phyloP scores from a whole-genome alignment of 805 yeast genomes.

The Sungouiozyma ichnusensis region DNA sequence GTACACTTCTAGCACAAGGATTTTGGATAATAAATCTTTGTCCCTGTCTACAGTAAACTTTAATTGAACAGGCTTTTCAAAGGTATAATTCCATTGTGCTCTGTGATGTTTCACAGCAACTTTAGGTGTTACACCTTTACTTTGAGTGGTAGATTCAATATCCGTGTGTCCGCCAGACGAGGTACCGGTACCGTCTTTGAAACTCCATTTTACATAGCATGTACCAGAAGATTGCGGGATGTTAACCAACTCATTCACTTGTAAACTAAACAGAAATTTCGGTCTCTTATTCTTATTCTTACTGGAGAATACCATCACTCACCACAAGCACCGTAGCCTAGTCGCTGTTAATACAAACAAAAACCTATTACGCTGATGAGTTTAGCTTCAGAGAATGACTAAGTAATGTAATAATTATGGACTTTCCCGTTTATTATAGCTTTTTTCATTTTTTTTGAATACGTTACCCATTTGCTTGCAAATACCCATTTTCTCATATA shows the following conservation, averaged over 20 bases:
- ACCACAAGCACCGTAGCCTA: no score
- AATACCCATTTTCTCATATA: neutral
- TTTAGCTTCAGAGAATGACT: no score
- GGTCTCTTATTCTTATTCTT: conserved; percentile 35
- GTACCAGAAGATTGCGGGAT: conserved; percentile 70
- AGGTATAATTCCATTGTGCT: conserved; percentile 37
- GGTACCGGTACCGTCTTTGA: conserved; percentile 37
- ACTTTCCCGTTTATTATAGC: neutral
- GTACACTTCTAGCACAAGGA: conserved; percentile 35
- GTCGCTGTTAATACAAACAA: no score
- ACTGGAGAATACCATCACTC: conserved; percentile 6
- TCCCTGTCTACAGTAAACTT: conserved; percentile 33
- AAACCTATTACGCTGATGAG: no score
- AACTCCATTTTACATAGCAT: conserved; percentile 53
- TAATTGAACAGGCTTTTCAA: conserved; percentile 29
- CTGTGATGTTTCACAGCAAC: conserved; percentile 41
- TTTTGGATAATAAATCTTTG: conserved; percentile 29
- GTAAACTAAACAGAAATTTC: conserved; percentile 49
- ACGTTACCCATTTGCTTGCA: neutral
- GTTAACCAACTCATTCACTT: conserved; percentile 64
- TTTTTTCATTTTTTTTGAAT: neutral
- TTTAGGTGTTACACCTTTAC: conserved; percentile 33
- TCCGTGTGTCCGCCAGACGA: conserved; percentile 6
- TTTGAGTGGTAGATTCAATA: conserved; percentile 9
- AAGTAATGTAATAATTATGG: no score